Evolutionary conservation across 441 rosid species (phyloP).

Genomic region (Corymbia citriodora): DNA sequence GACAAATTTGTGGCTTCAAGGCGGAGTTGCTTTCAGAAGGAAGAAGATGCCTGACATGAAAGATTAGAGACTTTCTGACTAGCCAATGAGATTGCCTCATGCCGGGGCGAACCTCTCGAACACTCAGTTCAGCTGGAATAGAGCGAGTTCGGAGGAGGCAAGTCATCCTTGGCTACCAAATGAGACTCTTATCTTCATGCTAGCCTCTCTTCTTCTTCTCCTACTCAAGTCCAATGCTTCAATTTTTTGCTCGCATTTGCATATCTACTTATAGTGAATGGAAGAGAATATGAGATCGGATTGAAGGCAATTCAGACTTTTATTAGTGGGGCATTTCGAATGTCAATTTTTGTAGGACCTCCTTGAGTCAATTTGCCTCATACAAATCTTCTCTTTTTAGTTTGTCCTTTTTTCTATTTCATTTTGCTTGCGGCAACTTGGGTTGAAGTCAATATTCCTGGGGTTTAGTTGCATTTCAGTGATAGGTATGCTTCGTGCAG

Average conservation of each 20-base stretch:
- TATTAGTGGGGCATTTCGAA: background rate
- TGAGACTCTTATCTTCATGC: background rate
- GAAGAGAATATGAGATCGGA: background rate
- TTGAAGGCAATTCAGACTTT: background rate
- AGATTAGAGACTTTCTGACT: background rate
- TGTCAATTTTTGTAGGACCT: background rate
- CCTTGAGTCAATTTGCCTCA: background rate
- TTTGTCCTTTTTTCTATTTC: background rate
- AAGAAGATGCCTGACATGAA: background rate
- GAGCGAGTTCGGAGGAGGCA: background rate
- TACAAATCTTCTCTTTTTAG: background rate
- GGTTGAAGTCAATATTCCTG: background rate
- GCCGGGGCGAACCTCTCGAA: background rate
- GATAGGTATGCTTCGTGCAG: background rate
- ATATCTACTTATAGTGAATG: background rate
- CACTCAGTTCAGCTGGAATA: background rate
- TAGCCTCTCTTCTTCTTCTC: background rate
- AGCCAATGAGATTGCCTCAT: background rate
- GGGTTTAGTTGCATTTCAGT: background rate
- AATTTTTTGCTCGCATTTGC: background rate
- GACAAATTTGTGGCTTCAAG: background rate
- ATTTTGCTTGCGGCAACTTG: background rate
- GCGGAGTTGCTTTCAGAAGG: background rate
- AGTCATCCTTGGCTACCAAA: background rate
- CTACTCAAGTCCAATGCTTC: background rate